Evolutionary conservation across 164 flowering plant species (phyloP).

Genomic region (Macadamia tetraphylla): DNA sequence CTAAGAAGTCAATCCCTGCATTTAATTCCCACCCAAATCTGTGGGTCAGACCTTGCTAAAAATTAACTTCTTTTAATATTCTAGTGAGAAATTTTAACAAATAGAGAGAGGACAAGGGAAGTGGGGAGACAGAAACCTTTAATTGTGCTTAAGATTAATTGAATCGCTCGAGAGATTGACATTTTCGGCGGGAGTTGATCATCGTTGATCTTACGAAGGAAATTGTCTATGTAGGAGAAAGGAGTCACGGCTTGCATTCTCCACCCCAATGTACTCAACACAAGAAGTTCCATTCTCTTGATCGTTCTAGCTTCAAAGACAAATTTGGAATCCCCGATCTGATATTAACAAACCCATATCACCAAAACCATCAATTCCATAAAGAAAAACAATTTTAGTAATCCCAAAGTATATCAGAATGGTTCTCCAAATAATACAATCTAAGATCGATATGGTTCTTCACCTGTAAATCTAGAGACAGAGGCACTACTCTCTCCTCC

Average conservation of each 20-base stretch:
- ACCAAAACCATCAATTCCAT: not conserved
- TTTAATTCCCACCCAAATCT: constrained; percentile 28
- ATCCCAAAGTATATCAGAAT: not conserved
- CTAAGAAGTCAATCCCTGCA: constrained; percentile 71
- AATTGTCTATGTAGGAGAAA: constrained; percentile 63
- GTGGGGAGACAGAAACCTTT: constrained; percentile 32
- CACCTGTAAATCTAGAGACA: constrained; percentile 74
- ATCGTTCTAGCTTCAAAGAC: constrained; percentile 75
- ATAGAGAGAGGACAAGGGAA: not conserved
- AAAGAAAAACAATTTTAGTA: not conserved
- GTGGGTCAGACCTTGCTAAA: constrained; percentile 12
- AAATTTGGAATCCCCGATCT: constrained; percentile 63
- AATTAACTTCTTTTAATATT: not conserved
- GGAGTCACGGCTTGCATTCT: constrained; percentile 80
- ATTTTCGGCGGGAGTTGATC: constrained; percentile 26
- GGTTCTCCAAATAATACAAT: constrained; percentile 6
- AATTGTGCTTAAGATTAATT: constrained; percentile 37
- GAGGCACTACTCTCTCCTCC: constrained; percentile 78
- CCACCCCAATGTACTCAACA: constrained; percentile 71
- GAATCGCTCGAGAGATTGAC: constrained; percentile 30
- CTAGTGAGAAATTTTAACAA: not conserved
- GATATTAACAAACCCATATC: not conserved
- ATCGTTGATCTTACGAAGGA: constrained; percentile 41
- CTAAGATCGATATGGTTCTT: constrained; percentile 6
- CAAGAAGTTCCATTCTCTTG: constrained; percentile 87